Percentiles rank a stretch among this genome's conserved stretches.
These are phyloP conservation scores for Candida alai DNA, from an alignment of 805 yeast species.

Conservation along the genomic window DNA sequence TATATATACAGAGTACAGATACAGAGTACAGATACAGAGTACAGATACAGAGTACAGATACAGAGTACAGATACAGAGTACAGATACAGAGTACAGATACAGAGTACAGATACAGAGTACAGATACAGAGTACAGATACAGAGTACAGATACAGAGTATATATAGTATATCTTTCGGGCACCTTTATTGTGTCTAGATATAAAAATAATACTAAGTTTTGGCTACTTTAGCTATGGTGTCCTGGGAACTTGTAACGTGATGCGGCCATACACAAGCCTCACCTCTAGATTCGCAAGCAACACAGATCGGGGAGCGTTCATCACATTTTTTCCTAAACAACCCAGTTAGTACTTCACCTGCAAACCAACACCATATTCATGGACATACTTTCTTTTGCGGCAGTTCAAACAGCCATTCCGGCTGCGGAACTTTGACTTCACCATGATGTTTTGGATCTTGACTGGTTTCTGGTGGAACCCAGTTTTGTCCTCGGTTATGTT, in stretches of 20 bases:
- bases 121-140: too few species aligned
- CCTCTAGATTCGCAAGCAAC: slow-evolving; percentile 4
- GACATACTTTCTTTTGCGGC: slow-evolving; percentile 7
- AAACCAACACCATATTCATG: not conserved
- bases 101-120: too few species aligned
- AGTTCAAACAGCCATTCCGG: slow-evolving; percentile 7
- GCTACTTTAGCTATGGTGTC: not conserved
- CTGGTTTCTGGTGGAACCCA: slow-evolving; percentile 3
- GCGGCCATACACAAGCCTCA: slow-evolving; percentile 4
- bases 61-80: too few species aligned
- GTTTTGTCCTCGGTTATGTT: slow-evolving; percentile 1
- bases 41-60: too few species aligned
- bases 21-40: too few species aligned
- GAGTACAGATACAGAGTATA: too few species aligned
- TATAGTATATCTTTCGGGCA: too few species aligned
- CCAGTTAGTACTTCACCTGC: not conserved
- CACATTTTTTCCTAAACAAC: slow-evolving; percentile 7
- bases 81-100: too few species aligned
- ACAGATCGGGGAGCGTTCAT: slow-evolving; percentile 4
- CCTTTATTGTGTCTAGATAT: too few species aligned
- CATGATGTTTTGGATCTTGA: slow-evolving; percentile 6
- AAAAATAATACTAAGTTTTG: not conserved
- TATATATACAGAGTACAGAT: too few species aligned
- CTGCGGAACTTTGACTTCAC: slow-evolving; percentile 5
- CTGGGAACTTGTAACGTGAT: slow-evolving; percentile 1